Evolutionary conservation across 2,329 filamentous ascomycete genomes (phyloP), one percentile per base, ranked within the genome.

Genomic region (Verticillium isaacii): DNA sequence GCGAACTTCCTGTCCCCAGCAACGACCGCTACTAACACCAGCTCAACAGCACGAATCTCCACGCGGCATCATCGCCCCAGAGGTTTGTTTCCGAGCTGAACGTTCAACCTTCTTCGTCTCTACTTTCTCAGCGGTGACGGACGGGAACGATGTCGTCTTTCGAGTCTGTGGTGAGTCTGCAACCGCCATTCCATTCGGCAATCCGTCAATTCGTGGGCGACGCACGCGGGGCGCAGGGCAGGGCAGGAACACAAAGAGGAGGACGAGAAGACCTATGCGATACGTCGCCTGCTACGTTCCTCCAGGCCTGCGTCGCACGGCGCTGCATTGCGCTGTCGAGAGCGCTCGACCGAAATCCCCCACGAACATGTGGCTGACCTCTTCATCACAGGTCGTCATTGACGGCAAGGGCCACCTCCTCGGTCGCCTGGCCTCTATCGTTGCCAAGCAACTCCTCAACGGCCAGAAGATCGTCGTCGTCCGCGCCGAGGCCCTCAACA

Each of bases 371-470:
- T 60, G 7, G 63, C 66, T 68, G 58, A 73, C 79, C 77, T 69
- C 74, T 32, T 32, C 54, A 69, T 56, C 65, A 64, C 67, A 97
- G 93, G 89, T 97, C 85, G 91, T 97, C 85, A 96, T 99, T 80
- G 95, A 99, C 89, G 95, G 93, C 92, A 99, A 99, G 90, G 95
- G 95, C 84, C 95, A 99, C 85, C 91, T 99, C 81, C 93, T 99
- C 82, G 95, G 95, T 87, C 94, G 95, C 82, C 89, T 99, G 81
- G 94, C 94, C 85, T 93, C 89, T 81, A 97, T 93, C 78, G 93
- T 98, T 77, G 94, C 94, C 80, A 98, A 98, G 91, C 94, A 98
- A 87, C 89, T 98, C 77, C 91, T 98, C 75, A 96, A 89, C 83
- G 94, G 94, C 80, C 94, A 98, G 87, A 98, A 98, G 91, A 96